These are phyloP conservation scores for Hyaloscypha finlandica DNA, from an alignment of 495 filamentous ascomycete species.

Conservation along the genomic window DNA sequence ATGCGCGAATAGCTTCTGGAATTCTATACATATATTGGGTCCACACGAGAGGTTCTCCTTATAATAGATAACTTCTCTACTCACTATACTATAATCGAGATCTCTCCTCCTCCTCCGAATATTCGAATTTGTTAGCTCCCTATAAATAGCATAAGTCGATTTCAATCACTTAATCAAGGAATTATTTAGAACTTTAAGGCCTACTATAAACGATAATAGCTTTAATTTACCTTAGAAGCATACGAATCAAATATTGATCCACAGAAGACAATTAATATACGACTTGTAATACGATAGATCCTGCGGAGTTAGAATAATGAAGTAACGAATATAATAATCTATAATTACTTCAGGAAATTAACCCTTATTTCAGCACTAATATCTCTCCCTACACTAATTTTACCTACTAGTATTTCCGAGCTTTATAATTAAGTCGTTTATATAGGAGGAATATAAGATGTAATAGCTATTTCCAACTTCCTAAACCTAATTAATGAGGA, in stretches of 20 bases:
- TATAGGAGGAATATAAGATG: too few relatives aligned
- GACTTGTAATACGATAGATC: too few relatives aligned
- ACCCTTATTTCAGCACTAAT: too few relatives aligned
- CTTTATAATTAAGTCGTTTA: too few relatives aligned
- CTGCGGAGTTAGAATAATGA: too few relatives aligned
- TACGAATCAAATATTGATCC: background rate
- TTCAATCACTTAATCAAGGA: background rate
- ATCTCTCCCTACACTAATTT: too few relatives aligned
- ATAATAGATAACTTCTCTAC: conserved; percentile 4
- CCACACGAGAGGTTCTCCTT: background rate
- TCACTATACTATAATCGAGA: background rate
- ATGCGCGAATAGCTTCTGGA: background rate
- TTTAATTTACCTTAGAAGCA: conserved; percentile 31
- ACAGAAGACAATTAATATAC: too few relatives aligned
- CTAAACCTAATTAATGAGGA: too few relatives aligned
- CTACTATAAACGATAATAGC: background rate
- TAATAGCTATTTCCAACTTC: too few relatives aligned
- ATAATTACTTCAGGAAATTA: too few relatives aligned
- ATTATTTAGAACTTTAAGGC: conserved; percentile 1
- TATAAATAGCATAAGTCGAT: background rate
- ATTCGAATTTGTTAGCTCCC: background rate
- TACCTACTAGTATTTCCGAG: too few relatives aligned
- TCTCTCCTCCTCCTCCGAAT: background rate
- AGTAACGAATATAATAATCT: too few relatives aligned
- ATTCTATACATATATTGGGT: background rate